Percentiles rank a stretch among this genome's conserved stretches.
Conservation (phyloP, 805 yeast genomes). For the Torulaspora gathmanii region DNA sequence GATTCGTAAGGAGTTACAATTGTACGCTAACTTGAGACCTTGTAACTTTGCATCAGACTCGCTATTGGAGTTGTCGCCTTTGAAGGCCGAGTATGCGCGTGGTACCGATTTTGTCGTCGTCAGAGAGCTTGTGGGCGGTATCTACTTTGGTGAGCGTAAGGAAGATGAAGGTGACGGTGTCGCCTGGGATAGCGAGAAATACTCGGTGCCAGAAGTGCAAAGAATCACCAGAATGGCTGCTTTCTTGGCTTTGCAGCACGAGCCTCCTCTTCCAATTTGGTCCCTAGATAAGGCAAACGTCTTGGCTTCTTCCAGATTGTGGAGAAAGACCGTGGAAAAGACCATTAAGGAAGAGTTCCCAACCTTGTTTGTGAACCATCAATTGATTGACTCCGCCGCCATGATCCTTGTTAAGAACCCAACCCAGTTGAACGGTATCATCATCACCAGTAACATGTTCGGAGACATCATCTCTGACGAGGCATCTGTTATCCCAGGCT, state of each 20-base stretch:
- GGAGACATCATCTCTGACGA: conserved; percentile 98
- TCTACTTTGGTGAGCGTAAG: conserved; percentile 91
- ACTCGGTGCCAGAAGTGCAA: conserved; percentile 86
- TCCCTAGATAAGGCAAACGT: conserved; percentile 97
- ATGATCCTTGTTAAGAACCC: conserved; percentile 95
- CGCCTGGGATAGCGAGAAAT: conserved; percentile 92
- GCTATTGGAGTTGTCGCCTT: conserved; percentile 79
- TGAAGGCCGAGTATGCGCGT: conserved; percentile 74
- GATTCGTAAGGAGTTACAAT: conserved; percentile 88
- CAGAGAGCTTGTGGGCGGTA: conserved; percentile 96
- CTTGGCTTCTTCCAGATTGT: conserved; percentile 88
- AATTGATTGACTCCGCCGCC: conserved; percentile 97
- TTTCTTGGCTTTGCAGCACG: conserved; percentile 84
- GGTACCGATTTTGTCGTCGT: conserved; percentile 93
- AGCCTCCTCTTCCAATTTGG: conserved; percentile 95
- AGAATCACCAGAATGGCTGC: conserved; percentile 99
- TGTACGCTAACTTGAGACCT: conserved; percentile 96
- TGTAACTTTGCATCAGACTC: conserved; percentile 88
- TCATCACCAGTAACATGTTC: conserved; percentile 93
- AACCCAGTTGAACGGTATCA: conserved; percentile 83
- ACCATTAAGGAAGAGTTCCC: conserved; percentile 89
- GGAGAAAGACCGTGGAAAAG: conserved; percentile 91
- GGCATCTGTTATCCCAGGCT: conserved; percentile 97
- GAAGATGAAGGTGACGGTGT: conserved; percentile 85
- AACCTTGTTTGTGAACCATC: conserved; percentile 79